Percentiles rank a stretch among this genome's conserved stretches.
phyloP scores from a whole-genome alignment of 805 yeast species.

The Spencermartinsiella europaea region DNA sequence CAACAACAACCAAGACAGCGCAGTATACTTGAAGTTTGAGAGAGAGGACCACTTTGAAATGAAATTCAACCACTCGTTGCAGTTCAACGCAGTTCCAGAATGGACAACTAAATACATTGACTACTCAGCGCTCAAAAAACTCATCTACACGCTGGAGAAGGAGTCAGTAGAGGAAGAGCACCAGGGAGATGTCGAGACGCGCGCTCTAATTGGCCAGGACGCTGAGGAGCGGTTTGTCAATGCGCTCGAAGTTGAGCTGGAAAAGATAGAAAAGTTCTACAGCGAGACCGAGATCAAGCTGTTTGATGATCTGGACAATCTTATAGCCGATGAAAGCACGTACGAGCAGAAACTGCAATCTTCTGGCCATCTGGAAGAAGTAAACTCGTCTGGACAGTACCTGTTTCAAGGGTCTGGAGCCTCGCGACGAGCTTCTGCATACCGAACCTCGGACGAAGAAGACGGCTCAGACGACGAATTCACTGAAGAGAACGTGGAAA shows the following conservation, averaged over 20 bases:
- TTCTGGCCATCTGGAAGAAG: slow-evolving; percentile 33
- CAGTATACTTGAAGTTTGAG: neutral
- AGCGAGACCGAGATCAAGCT: slow-evolving; percentile 57
- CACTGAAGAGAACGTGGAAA: neutral
- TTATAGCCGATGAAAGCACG: slow-evolving; percentile 58
- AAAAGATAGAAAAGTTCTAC: slow-evolving; percentile 73
- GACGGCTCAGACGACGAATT: slow-evolving; percentile 1
- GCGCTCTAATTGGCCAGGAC: slow-evolving; percentile 37
- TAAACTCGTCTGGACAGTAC: neutral
- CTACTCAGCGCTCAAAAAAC: slow-evolving; percentile 79
- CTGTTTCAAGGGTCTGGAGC: neutral
- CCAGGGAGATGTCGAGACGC: slow-evolving; percentile 25
- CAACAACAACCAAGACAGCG: neutral
- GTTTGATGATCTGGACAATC: slow-evolving; percentile 46
- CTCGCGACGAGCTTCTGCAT: neutral
- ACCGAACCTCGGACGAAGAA: slow-evolving; percentile 2
- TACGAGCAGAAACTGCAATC: slow-evolving; percentile 40
- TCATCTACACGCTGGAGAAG: slow-evolving; percentile 76
- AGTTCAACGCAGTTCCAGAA: slow-evolving; percentile 97
- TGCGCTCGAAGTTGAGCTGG: slow-evolving; percentile 73
- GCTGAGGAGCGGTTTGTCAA: slow-evolving; percentile 56
- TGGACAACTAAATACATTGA: slow-evolving; percentile 93
- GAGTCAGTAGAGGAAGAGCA: slow-evolving; percentile 38
- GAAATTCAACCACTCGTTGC: slow-evolving; percentile 94
- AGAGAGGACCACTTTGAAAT: slow-evolving; percentile 33